Base-by-base conservation (phyloP, 208 protist genomes). In the Herpetomonas tarakana region DNA sequence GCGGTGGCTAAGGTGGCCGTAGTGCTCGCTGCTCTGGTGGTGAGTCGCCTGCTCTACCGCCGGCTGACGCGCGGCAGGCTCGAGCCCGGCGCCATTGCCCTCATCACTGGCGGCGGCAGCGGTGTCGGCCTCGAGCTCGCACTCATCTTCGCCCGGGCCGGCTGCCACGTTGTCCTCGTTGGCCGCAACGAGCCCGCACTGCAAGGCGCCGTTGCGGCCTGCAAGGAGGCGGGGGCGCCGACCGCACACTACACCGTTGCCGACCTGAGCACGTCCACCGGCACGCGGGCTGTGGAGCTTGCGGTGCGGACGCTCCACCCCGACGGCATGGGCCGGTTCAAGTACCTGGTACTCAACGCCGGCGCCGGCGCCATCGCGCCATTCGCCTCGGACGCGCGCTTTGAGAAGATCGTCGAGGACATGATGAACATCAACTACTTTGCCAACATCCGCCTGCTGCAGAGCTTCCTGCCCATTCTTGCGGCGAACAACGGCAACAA, bases 361-460 rank as follows among this genome's bases (percentile, higher is more conserved):
- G 88, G 88, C 29, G 71, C 65, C 1, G 88, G 88, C 3, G 84
- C 82, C 14, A 92, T 94, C 52, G 64, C 72, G 25, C 77, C 82
- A 0, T 94, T 94, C 63, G 68, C 81, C 1, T 50, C 58, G 24
- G 70, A 78, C 22, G 60, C 68, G 18, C 52, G 52, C 46, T 94
- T 87, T 51, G 64, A 74, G 29, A 26, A 68, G n/a, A 77, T 83
- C 16, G 88, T 80, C 44, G 57, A 73, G 25, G 74, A 81, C 12
- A 67, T 94, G 72, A 92, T 94, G 88, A 60, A 81, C 51, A 84
- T 94, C 60, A 94, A 94, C 71, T 94, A 92, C 74, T 81, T 91
- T 44, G 65, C 88, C 9, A 94, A 94, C 38, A 84, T 94, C 47
- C 74, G 84, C 1, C 53, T 94, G 28, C 54, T 92, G 60, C 84